Conservation (phyloP, 352 stramenopile species). For the Phytophthora melonis region DNA sequence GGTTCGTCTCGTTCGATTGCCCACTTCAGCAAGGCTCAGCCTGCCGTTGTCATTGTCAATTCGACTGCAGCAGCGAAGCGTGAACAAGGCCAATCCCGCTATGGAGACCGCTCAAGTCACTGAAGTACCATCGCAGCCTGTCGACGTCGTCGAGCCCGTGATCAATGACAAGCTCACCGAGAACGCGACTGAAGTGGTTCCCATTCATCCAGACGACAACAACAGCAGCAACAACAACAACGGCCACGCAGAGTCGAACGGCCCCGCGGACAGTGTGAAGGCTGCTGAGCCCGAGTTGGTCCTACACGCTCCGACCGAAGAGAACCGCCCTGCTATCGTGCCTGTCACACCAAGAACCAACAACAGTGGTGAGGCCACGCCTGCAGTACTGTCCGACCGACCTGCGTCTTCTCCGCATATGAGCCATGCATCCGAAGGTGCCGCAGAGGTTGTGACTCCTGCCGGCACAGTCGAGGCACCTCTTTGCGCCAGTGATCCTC, state of each 20-base stretch:
- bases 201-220: not conserved
- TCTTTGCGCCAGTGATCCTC: not conserved
- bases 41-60: constrained; percentile 22
- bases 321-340: constrained; percentile 15
- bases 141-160: constrained; percentile 19
- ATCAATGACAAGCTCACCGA: constrained; percentile 13
- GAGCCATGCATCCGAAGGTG: constrained; percentile 4
- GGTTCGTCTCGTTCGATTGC: not conserved
- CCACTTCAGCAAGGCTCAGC: not conserved
- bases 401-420: not conserved
- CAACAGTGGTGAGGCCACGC: not conserved
- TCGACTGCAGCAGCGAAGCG: constrained; percentile 10
- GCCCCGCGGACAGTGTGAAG: constrained; percentile 3
- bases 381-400: not conserved
- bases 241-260: not conserved
- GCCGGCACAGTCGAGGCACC: constrained; percentile 34
- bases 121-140: constrained; percentile 9
- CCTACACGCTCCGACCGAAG: constrained; percentile 5
- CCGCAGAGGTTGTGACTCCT: constrained; percentile 31
- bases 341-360: not conserved
- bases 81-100: not conserved
- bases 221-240: constrained; percentile 13
- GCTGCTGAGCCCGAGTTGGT: constrained; percentile 6
- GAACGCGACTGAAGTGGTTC: constrained; percentile 4
- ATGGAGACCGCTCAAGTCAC: constrained; percentile 30